Base-by-base conservation (phyloP, 371 early-diverging fungal genomes). In the Mortierella sp. region DNA sequence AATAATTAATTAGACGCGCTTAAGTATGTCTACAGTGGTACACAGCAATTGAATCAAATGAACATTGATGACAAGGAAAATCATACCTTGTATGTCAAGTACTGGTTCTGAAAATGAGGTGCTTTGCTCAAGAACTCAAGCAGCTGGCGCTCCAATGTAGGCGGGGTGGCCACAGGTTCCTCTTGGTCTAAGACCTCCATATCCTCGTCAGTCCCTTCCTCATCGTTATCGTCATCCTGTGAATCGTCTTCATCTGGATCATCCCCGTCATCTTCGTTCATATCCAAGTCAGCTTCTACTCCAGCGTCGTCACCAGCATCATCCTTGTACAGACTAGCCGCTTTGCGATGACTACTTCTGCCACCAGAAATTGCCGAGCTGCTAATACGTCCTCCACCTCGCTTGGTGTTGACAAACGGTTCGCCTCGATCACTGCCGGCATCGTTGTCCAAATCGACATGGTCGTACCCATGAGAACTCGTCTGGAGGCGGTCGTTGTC, bases 101-200 rank as follows among this genome's bases (percentile, higher is more conserved):
- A 72, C 55, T 81, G 82, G 11, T 68, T 47, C 38, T 77, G 76
- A 19, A 85, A n/a, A 34, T 82, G 77, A 28, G 82, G 14, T 24
- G 76, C 71, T 2, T n/a, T 71, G 58, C 55, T 79, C 70, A 85
- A 24, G 57, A 85, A 85, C 9, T 73, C 47, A 44, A 52, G 63
- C 13, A 85, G 72, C 47, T 76, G 84, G n/a, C 58, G 82, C 44
- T 77, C 75, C 38, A 84, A 28, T 24, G 55, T 72, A 1, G 55
- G 48, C 7, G 75, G 60, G 7, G 78, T 45, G 65, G 24, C 26
- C 3, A 16, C 71, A 24, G 47, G 42, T 24, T 50, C 84, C 3
- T 75, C 57, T 65, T 95, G 84, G n/a, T 89, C 90, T 74, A 91
- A 92, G 45, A 91, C 93, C 16, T 92, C 94, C 13, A 76, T 88